phyloP scores from a whole-genome alignment of 306 rosid species.

The Oemleria cerasiformis region DNA sequence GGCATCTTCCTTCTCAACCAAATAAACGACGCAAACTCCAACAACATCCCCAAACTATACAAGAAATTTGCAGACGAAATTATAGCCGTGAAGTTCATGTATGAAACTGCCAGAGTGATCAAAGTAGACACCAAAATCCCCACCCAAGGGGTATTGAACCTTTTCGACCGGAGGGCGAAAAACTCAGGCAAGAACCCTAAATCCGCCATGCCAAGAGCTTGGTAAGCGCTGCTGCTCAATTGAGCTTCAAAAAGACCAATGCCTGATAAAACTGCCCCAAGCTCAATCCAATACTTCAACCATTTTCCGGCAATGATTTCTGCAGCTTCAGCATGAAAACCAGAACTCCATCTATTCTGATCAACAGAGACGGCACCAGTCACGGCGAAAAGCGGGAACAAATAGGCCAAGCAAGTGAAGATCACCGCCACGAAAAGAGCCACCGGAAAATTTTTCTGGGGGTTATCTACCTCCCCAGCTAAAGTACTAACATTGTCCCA shows the following conservation, averaged over 20 bases:
- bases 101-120: conserved; percentile 24
- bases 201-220: conserved; percentile 34
- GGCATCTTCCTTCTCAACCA: conserved; percentile 36
- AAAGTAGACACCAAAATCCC: conserved; percentile 26
- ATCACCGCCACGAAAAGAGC: conserved; percentile 28
- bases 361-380: conserved; percentile 24
- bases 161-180: conserved; percentile 12
- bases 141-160: conserved; percentile 26
- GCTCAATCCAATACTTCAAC: conserved; percentile 30
- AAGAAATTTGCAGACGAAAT: conserved; percentile 35
- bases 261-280: conserved; percentile 33
- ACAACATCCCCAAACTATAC: conserved; percentile 35
- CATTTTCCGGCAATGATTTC: conserved; percentile 30
- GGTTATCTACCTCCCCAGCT: conserved; percentile 34
- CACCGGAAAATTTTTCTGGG: conserved; percentile 24
- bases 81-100: conserved; percentile 23
- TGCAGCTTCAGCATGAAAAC: conserved; percentile 38
- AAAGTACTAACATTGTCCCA: conserved; percentile 36
- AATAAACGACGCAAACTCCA: conserved; percentile 32
- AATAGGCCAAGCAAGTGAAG: conserved; percentile 32
- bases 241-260: conserved; percentile 38
- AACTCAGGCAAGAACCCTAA: conserved; percentile 31
- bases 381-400: conserved; percentile 33
- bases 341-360: conserved; percentile 24
- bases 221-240: conserved; percentile 27